phyloP scores from a whole-genome alignment of 495 filamentous ascomycete genomes.

The Penicillium ochrochloron region DNA sequence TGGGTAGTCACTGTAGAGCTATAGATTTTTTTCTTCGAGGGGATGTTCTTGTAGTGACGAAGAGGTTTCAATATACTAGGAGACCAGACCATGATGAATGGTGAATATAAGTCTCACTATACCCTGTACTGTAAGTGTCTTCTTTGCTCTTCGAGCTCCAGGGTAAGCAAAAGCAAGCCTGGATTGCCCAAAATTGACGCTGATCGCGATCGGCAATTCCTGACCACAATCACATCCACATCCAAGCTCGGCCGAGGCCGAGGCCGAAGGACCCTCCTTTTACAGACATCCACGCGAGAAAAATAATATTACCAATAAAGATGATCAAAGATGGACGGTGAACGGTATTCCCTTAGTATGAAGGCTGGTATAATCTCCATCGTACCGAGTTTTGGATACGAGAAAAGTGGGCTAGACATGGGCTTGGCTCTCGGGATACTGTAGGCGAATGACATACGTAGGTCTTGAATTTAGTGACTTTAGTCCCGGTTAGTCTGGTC shows the following conservation, averaged over 20 bases:
- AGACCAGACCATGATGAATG: no score
- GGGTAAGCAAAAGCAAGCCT: background rate
- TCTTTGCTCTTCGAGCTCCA: background rate
- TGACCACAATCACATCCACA: background rate
- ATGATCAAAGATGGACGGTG: background rate
- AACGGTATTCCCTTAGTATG: background rate
- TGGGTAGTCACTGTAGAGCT: background rate
- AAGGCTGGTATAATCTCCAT: background rate
- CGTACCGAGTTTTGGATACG: background rate
- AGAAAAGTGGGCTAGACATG: background rate
- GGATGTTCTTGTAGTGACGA: background rate
- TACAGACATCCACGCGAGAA: no score
- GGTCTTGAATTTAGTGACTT: background rate
- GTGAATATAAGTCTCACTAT: no score
- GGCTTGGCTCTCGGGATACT: background rate
- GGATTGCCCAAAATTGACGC: background rate
- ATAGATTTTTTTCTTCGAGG: no score
- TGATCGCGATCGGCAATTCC: constrained; percentile 2
- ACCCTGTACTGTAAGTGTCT: background rate
- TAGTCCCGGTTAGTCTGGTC: background rate
- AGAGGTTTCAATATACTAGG: background rate
- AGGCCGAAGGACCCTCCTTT: background rate
- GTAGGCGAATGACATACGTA: background rate
- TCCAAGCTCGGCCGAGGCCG: background rate
- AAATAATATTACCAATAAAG: background rate